These are phyloP conservation scores for Penstemon newberryi DNA, from an alignment of 257 asterid species.

Conservation along the genomic window DNA sequence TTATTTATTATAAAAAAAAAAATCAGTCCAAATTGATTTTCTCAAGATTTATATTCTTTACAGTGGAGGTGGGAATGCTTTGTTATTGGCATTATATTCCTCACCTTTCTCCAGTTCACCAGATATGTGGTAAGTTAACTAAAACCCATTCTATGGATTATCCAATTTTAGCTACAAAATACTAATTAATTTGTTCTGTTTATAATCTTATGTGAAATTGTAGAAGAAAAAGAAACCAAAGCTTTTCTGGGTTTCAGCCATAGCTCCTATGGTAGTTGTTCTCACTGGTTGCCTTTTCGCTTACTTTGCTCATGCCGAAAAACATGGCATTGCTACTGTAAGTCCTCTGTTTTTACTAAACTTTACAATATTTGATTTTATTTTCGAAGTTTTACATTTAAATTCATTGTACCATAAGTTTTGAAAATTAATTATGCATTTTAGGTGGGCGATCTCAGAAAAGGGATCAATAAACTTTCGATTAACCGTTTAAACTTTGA, in stretches of 20 bases:
- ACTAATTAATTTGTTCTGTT: neutral
- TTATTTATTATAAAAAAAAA: too few relatives aligned
- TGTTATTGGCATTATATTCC: constrained; percentile 58
- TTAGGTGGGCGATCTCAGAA: constrained; percentile 70
- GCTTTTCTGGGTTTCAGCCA: constrained; percentile 82
- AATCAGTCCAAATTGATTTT: too few relatives aligned
- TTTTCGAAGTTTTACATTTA: too few relatives aligned
- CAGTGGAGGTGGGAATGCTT: constrained; percentile 68
- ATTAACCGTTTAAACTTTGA: constrained; percentile 47
- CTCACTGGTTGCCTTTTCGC: constrained; percentile 65
- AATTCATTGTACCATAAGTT: too few relatives aligned
- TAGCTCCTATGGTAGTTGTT: constrained; percentile 73
- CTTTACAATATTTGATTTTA: too few relatives aligned
- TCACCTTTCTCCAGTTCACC: constrained; percentile 64
- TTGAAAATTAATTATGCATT: too few relatives aligned
- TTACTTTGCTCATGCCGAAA: constrained; percentile 45
- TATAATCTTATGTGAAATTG: neutral
- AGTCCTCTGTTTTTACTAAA: constrained; percentile 21
- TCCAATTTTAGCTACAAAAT: neutral
- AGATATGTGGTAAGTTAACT: constrained; percentile 56
- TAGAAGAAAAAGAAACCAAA: constrained; percentile 67
- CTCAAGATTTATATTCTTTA: neutral
- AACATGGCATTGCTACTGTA: constrained; percentile 57
- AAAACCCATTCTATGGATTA: too few relatives aligned
- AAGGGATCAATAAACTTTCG: constrained; percentile 65